phyloP scores from a whole-genome alignment of 257 asterid species.

The Dorcoceras hygrometricum region DNA sequence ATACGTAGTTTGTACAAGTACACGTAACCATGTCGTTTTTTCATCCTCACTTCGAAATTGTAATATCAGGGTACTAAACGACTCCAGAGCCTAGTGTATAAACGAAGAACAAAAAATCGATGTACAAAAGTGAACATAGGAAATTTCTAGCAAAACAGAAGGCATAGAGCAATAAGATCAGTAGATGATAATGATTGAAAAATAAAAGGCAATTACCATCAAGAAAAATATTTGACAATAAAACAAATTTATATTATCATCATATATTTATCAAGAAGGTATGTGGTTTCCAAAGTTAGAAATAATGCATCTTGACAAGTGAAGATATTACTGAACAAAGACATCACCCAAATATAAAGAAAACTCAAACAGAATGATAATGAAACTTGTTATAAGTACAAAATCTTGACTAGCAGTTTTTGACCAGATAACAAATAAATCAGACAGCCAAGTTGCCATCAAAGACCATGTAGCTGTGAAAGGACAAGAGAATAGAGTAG shows the following conservation, averaged over 20 bases:
- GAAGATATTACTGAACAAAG: neutral
- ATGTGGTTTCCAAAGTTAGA: neutral
- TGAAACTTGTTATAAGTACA: slow-evolving; percentile 5
- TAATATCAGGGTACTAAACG: slow-evolving; percentile 76
- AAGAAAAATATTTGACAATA: neutral
- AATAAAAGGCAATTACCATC: slow-evolving; percentile 2
- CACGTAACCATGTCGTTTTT: slow-evolving; percentile 78
- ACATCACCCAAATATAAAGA: slow-evolving; percentile 10
- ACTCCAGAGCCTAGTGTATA: slow-evolving; percentile 80
- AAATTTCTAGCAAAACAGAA: slow-evolving; percentile 9
- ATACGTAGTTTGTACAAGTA: slow-evolving; percentile 83
- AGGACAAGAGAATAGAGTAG: slow-evolving; percentile 1
- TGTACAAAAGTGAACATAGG: slow-evolving; percentile 15
- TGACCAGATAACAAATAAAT: slow-evolving; percentile 20
- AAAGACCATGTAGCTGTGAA: slow-evolving; percentile 6
- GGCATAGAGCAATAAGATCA: slow-evolving; percentile 9
- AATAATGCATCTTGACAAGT: slow-evolving; percentile 4
- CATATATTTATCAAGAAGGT: slow-evolving; percentile 9
- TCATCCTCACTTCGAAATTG: slow-evolving; percentile 75
- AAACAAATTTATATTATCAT: neutral
- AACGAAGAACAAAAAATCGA: slow-evolving; percentile 20
- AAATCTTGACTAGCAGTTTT: slow-evolving; percentile 7
- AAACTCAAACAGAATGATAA: neutral
- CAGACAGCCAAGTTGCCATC: slow-evolving; percentile 12
- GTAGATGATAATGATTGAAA: slow-evolving; percentile 18